Conservation (phyloP, 2,329 filamentous ascomycete species). For the Xylariomycetidae sp. region DNA sequence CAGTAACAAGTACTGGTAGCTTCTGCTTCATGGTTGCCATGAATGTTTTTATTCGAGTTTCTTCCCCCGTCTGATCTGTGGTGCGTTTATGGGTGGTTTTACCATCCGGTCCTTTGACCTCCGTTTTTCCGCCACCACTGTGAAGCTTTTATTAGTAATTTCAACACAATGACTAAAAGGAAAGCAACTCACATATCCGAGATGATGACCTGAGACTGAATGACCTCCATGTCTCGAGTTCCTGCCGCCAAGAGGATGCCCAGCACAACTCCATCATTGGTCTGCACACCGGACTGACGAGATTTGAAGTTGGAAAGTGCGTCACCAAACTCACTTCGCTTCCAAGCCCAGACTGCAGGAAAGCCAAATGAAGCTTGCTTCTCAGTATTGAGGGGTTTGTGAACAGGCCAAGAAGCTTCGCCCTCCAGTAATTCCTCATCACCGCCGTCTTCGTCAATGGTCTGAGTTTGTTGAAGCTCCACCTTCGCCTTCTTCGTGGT, state of each 20-base stretch:
- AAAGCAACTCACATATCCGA: background rate
- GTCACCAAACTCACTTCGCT: background rate
- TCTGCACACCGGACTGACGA: background rate
- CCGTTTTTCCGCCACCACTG: too few relatives aligned
- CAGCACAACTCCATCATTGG: background rate
- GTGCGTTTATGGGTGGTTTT: too few relatives aligned
- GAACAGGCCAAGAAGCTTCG: background rate
- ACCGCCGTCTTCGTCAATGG: background rate
- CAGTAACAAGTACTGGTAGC: too few relatives aligned
- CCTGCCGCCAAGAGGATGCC: background rate
- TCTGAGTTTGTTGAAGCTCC: too few relatives aligned
- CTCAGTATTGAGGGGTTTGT: background rate
- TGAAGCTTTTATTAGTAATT: too few relatives aligned
- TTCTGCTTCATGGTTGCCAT: too few relatives aligned
- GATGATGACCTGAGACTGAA: background rate
- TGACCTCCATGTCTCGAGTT: background rate
- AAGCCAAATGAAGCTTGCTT: background rate
- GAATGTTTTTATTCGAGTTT: too few relatives aligned
- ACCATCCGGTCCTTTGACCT: too few relatives aligned
- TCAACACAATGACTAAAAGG: too few relatives aligned
- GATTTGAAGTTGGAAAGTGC: background rate
- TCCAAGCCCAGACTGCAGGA: too few relatives aligned
- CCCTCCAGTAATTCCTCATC: background rate
- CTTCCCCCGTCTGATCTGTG: too few relatives aligned
- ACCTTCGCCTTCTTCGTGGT: too few relatives aligned